phyloP scores from a whole-genome alignment of 1,139 yeast genomes.

The Blastobotrys aristatus region DNA sequence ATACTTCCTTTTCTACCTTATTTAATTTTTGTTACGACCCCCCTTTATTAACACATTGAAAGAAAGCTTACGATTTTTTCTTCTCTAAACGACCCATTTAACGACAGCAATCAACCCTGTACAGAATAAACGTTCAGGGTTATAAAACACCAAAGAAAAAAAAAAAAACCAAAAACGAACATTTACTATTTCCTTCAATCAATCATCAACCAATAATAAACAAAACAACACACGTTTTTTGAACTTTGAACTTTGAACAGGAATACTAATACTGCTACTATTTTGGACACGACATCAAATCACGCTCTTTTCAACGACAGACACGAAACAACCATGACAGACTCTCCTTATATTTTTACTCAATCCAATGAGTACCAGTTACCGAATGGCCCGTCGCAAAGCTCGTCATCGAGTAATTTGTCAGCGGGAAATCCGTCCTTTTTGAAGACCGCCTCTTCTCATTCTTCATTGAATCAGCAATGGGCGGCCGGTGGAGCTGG shows the following conservation, averaged over 20 bases:
- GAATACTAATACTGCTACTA: neutral
- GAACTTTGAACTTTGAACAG: too few species aligned
- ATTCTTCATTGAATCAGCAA: constrained; percentile 7
- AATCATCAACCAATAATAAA: too few species aligned
- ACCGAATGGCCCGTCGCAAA: neutral
- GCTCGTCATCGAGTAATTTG: constrained; percentile 5
- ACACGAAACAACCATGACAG: constrained; percentile 3
- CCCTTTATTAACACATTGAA: neutral
- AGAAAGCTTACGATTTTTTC: neutral
- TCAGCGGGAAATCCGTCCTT: neutral
- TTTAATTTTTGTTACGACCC: neutral
- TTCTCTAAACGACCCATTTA: too few species aligned
- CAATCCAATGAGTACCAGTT: constrained; percentile 5
- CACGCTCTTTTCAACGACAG: neutral
- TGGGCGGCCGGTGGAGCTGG: neutral
- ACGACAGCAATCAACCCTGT: too few species aligned
- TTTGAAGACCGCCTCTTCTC: constrained; percentile 11
- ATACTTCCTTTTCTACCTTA: neutral
- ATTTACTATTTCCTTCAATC: too few species aligned
- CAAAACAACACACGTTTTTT: too few species aligned
- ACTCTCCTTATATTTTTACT: constrained; percentile 11
- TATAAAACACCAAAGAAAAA: neutral
- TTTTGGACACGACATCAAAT: neutral
- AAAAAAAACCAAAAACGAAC: too few species aligned
- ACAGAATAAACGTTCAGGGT: too few species aligned